phyloP scores from a whole-genome alignment of 768 basidiomycete species.

The Tubosaeta sp. region DNA sequence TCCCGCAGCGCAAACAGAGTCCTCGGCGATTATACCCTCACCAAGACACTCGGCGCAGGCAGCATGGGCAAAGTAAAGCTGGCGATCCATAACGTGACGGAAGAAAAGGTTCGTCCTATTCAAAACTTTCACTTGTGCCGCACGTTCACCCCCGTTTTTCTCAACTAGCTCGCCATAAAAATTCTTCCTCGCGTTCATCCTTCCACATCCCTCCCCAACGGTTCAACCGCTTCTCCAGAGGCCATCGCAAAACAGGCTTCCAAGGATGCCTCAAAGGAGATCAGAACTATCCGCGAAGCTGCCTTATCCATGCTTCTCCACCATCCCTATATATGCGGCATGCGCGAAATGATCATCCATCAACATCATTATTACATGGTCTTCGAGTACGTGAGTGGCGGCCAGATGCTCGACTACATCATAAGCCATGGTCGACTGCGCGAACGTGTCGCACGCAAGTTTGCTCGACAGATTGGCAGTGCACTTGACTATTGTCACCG shows the following conservation, averaged over 20 bases:
- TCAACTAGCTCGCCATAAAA: conserved; percentile 88
- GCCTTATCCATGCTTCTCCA: conserved; percentile 93
- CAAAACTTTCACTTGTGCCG: neutral
- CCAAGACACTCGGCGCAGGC: conserved; percentile 95
- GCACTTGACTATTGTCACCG: conserved; percentile 96
- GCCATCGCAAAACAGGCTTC: conserved; percentile 73
- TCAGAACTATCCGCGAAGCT: conserved; percentile 92
- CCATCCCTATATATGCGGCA: conserved; percentile 98
- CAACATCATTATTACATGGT: conserved; percentile 99
- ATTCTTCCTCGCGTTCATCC: conserved; percentile 88
- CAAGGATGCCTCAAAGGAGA: conserved; percentile 94
- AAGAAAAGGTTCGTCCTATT: conserved; percentile 74
- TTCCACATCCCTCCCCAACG: conserved; percentile 46
- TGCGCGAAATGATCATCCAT: conserved; percentile 98
- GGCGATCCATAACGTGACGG: conserved; percentile 81
- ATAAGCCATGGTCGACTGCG: conserved; percentile 95
- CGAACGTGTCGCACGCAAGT: conserved; percentile 94
- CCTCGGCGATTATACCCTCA: conserved; percentile 92
- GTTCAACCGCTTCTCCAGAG: conserved; percentile 44
- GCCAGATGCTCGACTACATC: conserved; percentile 99
- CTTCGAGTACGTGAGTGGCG: conserved; percentile 97
- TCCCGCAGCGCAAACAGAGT: conserved; percentile 44
- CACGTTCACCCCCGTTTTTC: conserved; percentile 9
- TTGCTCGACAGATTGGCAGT: conserved; percentile 94
- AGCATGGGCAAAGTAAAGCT: conserved; percentile 99